Base-by-base conservation (phyloP, 257 asterid genomes). In the Salvia splendens region DNA sequence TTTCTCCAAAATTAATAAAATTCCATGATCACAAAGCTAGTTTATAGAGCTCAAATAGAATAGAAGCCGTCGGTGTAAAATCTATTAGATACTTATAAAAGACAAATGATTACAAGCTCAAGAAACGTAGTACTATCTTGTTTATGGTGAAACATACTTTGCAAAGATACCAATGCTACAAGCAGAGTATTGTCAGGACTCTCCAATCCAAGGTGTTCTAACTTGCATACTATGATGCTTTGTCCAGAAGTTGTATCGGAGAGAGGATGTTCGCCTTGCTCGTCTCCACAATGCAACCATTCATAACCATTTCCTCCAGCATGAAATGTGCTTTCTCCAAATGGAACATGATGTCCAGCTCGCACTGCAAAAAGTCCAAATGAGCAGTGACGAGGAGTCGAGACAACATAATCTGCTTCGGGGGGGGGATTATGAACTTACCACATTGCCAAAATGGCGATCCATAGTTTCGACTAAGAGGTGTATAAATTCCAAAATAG, bases 401-500 rank as follows among this genome's bases (percentile, higher is more conserved):
- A 55, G 40, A 71, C 16, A 12, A 52, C 49, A 8, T 30, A 63
- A 8, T 33, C 46, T 3, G 58, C 8, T 38, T 0, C 1, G 40
- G 28, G 11, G 5, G 12, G 11, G 5, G 12, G 42, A 36, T 75
- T 47, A n/a, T 68, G 64, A 38, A 79, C 80, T 78, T 79, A 86
- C 97, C 96, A 93, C 97, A 70, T 93, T 93, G 75, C 97, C 99
- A 73, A 93, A 90, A 83, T 93, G 99, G n/a, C 96, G 96, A 77
- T 93, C 99, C 99, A 93, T 93, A 15, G 99, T 93, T 82, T 93
- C 99, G 15, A 93, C 99, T 67, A 93, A 76, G 74, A 93, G 86
- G 76, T 93, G 99, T 65, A 93, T 93, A 74, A 90, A 90, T 76
- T 93, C 98, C 87, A 90, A 69, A 46, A 93, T 93, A 5, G 96